A percentile compares a stretch with the other conserved stretches of the same genome.
Evolutionary conservation across 768 basidiomycete species (phyloP).

Genomic region (Lentinula raphanica): DNA sequence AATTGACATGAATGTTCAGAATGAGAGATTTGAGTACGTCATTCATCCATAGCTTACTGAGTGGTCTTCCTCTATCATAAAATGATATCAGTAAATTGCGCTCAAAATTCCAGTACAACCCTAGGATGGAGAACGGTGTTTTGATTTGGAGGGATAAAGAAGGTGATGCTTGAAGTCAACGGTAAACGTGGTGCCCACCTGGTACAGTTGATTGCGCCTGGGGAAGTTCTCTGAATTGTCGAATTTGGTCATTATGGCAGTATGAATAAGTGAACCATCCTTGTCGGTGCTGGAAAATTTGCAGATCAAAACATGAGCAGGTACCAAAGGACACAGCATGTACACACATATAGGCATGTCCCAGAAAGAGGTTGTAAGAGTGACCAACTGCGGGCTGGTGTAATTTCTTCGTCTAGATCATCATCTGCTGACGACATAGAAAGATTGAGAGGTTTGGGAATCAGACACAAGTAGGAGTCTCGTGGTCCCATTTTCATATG

Average conservation of each 20-base stretch:
- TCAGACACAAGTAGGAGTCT: conserved; percentile 71
- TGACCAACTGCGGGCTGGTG: conserved; percentile 76
- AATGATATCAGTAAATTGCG: background rate
- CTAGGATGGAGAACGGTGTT: too few species aligned
- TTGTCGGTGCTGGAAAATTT: conserved; percentile 67
- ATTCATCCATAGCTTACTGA: conserved; percentile 46
- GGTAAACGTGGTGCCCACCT: conserved; percentile 38
- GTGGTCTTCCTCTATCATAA: conserved; percentile 72
- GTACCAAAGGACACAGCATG: conserved; percentile 19
- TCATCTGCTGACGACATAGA: conserved; percentile 39
- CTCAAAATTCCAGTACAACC: too few species aligned
- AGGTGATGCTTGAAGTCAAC: background rate
- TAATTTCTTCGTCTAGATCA: conserved; percentile 52
- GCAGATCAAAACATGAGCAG: conserved; percentile 20
- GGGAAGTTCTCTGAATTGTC: conserved; percentile 87
- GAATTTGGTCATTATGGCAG: conserved; percentile 91
- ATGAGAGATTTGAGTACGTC: conserved; percentile 18
- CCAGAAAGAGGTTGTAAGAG: conserved; percentile 75
- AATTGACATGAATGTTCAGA: conserved; percentile 16
- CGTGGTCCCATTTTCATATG: conserved; percentile 68
- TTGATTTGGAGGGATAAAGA: background rate
- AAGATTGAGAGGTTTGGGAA: conserved; percentile 58
- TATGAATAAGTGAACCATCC: conserved; percentile 98
- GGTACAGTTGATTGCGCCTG: conserved; percentile 59
- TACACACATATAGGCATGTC: conserved; percentile 79